Percentiles rank a stretch among this genome's conserved stretches.
Conservation (phyloP, 2,329 filamentous ascomycete genomes). For the Trichoderma lentiforme region DNA sequence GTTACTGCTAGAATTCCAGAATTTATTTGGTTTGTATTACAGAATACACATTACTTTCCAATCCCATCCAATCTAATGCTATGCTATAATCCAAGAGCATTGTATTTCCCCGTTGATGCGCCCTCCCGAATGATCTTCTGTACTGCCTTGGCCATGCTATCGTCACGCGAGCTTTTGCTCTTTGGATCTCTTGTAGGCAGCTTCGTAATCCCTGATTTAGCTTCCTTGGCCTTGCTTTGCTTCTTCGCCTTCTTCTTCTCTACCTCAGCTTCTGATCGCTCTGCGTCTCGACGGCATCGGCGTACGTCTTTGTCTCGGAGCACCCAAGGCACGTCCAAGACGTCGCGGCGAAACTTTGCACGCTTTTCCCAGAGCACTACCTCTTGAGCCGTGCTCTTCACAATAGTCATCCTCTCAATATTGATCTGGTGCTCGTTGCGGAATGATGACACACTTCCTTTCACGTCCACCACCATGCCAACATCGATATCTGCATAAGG, state of each 20-base stretch:
- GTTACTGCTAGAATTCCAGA: not conserved
- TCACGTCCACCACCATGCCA: constrained; percentile 55
- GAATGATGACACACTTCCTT: constrained; percentile 49
- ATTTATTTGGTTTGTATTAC: not conserved
- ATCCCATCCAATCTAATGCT: not conserved
- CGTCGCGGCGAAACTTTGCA: constrained; percentile 45
- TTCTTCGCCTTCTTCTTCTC: constrained; percentile 20
- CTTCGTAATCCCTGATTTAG: not conserved
- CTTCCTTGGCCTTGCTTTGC: constrained; percentile 20
- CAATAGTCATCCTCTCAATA: constrained; percentile 46
- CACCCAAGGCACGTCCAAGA: constrained; percentile 55
- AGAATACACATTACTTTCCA: not conserved
- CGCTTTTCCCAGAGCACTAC: constrained; percentile 58
- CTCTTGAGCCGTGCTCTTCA: constrained; percentile 55
- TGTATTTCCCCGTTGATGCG: constrained; percentile 32
- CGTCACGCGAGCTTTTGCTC: not conserved
- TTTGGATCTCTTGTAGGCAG: not conserved
- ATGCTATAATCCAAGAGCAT: constrained; percentile 34
- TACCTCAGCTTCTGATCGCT: constrained; percentile 30
- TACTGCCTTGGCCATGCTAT: constrained; percentile 22
- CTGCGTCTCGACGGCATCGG: constrained; percentile 47
- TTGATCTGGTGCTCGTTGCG: constrained; percentile 50
- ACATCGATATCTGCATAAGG: constrained; percentile 41
- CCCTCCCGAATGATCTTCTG: constrained; percentile 29
- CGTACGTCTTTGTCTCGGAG: constrained; percentile 48